Evolutionary conservation across 495 filamentous ascomycete species (phyloP), one percentile per base, ranked within the genome.

Genomic region (Pseudoneurospora amorphoporcata): DNA sequence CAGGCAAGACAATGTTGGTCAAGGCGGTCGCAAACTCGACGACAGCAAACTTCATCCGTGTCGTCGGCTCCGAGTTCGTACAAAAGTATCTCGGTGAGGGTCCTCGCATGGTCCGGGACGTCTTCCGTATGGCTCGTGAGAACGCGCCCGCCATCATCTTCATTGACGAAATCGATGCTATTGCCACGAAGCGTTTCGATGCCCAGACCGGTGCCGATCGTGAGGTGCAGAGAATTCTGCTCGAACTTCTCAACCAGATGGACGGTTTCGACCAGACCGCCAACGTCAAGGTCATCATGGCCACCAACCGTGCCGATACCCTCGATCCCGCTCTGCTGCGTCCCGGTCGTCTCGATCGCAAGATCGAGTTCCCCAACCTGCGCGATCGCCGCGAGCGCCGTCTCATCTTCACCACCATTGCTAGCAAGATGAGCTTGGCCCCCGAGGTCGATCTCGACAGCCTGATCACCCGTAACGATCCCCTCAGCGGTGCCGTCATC

Each of bases 201-300:
- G 95, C 96, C 47, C 95, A 98, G 82, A 98, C 94, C 12, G 95
- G 95, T 77, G 95, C 96, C 61, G 95, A 99, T 79, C 89, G 95
- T 80, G 95, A 99, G 83, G 95, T 99, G 35, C 95, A 99, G 85
- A 94, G 95, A 85, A 99, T 98, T 77, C 84, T 99, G 72, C 89
- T 99, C 71, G 95, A 99, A 81, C 86, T 99, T 73, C 89, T 99
- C 72, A 99, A 99, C 84, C 95, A 99, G 83, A 98, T 99, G 95
- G 95, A 99, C 82, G 95, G 95, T 74, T 99, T 99, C 84, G 95
- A 99, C 81, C 95, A 98, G 81, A 95, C 94, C 3, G 92, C 93
- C 83, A 98, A 98, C 80, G 96, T 99, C 81, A 99, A 99, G 83
- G 95, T 99, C 78, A 98, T 99, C 85, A 99, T 99, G 95, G 95